These are phyloP conservation scores for Neofusicoccum cordaticola DNA, from an alignment of 2,329 filamentous ascomycete species.

Conservation along the genomic window DNA sequence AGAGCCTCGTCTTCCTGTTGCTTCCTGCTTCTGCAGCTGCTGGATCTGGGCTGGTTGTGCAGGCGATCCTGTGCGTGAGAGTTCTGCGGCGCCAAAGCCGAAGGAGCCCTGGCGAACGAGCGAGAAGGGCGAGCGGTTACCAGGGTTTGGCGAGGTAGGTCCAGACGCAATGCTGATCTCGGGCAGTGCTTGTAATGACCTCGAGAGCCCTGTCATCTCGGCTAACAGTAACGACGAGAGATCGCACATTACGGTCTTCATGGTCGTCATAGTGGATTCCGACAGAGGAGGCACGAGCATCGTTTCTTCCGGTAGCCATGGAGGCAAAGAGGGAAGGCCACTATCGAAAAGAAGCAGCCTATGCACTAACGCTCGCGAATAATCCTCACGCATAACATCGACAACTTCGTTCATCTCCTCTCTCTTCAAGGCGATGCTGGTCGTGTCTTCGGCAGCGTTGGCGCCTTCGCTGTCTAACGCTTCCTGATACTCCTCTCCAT, in stretches of 20 bases:
- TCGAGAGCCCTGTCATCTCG: slow-evolving; percentile 48
- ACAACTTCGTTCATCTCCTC: slow-evolving; percentile 58
- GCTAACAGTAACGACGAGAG: slow-evolving; percentile 44
- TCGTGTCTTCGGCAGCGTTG: slow-evolving; percentile 25
- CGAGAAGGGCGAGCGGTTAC: slow-evolving; percentile 10
- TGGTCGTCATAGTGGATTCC: slow-evolving; percentile 69
- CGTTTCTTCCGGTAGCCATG: slow-evolving; percentile 60
- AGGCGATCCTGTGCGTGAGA: slow-evolving; percentile 1
- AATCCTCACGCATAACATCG: slow-evolving; percentile 67
- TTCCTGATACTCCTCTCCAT: slow-evolving; percentile 66
- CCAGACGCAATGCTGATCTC: slow-evolving; percentile 58
- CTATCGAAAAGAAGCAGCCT: slow-evolving; percentile 75
- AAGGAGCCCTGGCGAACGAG: slow-evolving; percentile 15
- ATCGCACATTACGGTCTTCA: slow-evolving; percentile 47
- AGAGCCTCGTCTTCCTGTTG: slow-evolving; percentile 10
- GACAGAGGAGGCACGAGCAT: slow-evolving; percentile 67
- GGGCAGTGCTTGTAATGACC: slow-evolving; percentile 51
- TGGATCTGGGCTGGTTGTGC: slow-evolving; percentile 8
- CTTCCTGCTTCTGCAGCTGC: slow-evolving; percentile 10
- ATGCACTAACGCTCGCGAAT: slow-evolving; percentile 73
- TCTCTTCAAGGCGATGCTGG: slow-evolving; percentile 9
- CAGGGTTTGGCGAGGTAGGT: not conserved
- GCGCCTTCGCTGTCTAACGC: slow-evolving; percentile 42
- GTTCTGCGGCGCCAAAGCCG: slow-evolving; percentile 4
- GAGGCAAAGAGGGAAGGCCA: slow-evolving; percentile 26